Evolutionary conservation across 129 eudicot genomes (phyloP), one percentile per base, ranked within the genome.

Genomic region (Sambucus nigra): DNA sequence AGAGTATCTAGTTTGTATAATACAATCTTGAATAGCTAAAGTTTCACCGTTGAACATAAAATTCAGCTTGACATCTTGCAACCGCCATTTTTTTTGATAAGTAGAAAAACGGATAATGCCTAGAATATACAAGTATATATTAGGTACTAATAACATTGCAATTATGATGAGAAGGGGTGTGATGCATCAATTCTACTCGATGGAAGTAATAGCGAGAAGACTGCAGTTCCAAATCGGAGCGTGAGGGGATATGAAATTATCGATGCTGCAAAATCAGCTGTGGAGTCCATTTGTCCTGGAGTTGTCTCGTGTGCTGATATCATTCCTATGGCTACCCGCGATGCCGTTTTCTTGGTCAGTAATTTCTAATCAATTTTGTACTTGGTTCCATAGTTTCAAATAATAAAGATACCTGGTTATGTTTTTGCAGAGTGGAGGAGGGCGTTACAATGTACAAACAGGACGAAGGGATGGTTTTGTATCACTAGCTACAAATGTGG

Each of bases 231-330:
- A 8, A 82, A 82, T 55, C 50, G 32, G 32, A 76, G 83, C 13
- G 82, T 84, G 14, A 59, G 88, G 8, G 94, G 88, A 1, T 77
- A 69, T 6, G 78, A 76, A 13, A 48, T 84, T 27, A 77, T 84
- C 6, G 89, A 84, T 52, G 77, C 73, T 1, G 71, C 57, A 3
- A 80, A 84, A 66, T 14, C 48, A 4, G 65, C 40, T 0, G 66
- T 84, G 2, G 94, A 84, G 66, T 68, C 27, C 8, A 28, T 22
- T 16, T 84, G 89, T 45, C 73, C 82, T 3, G 77, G 77, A 12
- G 33, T 71, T 0, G 94, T 84, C 40, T 84, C 89, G 31, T 84
- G 89, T 56, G 86, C 89, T 13, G 94, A 84, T 50, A 77, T 80
- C 40, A 80, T 84, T 29, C 58, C 40, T 4, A 68, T 84, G 74